Base-by-base conservation (phyloP, 768 basidiomycete genomes). In the Termitomyces sp. region DNA sequence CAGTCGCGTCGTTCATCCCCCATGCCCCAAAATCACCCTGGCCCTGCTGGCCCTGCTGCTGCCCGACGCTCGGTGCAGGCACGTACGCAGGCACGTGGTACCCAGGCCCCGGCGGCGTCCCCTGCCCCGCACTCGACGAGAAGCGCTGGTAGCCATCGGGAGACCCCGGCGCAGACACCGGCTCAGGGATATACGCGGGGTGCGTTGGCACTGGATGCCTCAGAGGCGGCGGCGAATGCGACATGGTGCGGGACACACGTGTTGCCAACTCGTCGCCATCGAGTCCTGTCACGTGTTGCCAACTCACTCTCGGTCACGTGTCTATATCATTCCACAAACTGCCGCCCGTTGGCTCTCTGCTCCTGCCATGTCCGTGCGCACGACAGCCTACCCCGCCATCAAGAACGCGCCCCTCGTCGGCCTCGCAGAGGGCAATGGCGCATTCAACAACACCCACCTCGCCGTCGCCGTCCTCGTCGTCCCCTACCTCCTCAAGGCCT, bases 1-100 rank as follows among this genome's bases (percentile, higher is more conserved):
- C 92, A 2, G 97, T 98, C 10, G 93, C 86, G 67, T 92, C 92
- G 71, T 97, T 89, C 73, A 98, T 81, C 0, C 91, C 90, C 89
- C 89, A 92, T 14, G 87, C 86, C 10, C 79, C 79, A 64, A 88
- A 89, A 67, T 87, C 77, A 1, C 78, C 74, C 43, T 23, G 67
- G 64, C 20, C 67, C 55, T 7, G 73, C 23, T 23, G 23, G 23
- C 23, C 23, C 23, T 23, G 23, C 23, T 23, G 23, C 23, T 23
- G 23, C 23, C 23, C 23, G 23, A 23, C 50, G 69, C 69, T 57
- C 8, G 73, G 48, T 69, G 70, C 41, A 23, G 55, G 65, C 30
- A 57, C 76, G 67, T 80, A 82, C 4, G 77, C 78, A 13, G 77
- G 79, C 8, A 78, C 80, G 67, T 75, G 76, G 23, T 20, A 73